phyloP scores from a whole-genome alignment of 176 grass and related monocot species.

The Carex myosuroides region DNA sequence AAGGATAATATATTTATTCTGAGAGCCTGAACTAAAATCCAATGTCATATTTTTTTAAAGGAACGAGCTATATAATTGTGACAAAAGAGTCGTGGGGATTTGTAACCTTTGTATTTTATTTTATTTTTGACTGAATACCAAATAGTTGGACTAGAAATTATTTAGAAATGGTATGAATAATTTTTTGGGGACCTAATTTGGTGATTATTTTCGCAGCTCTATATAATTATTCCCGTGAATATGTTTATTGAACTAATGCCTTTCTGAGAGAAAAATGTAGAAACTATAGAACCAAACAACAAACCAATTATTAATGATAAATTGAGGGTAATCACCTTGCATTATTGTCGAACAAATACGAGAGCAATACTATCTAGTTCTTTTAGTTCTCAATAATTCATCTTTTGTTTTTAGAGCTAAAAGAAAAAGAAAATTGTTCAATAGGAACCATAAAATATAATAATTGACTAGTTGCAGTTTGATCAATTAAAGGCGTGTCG shows the following conservation, averaged over 20 bases:
- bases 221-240: not conserved
- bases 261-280: not conserved
- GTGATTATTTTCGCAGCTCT: not conserved
- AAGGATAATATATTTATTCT: no score
- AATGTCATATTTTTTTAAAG: not conserved
- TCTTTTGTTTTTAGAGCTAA: not conserved
- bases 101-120: not conserved
- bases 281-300: not conserved
- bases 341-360: not conserved
- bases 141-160: not conserved
- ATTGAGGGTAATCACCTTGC: not conserved
- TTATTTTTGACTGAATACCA: not conserved
- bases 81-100: not conserved
- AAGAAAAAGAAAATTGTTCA: not conserved
- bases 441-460: not conserved
- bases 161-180: not conserved
- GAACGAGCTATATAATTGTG: not conserved
- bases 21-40: not conserved
- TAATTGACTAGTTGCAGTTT: not conserved
- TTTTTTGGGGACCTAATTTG: not conserved
- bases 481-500: not conserved
- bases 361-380: not conserved
- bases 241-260: not conserved
- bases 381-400: not conserved
- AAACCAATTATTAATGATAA: not conserved